These are phyloP conservation scores for Neobulgaria alba DNA, from an alignment of 2,329 filamentous ascomycete species.

Conservation along the genomic window DNA sequence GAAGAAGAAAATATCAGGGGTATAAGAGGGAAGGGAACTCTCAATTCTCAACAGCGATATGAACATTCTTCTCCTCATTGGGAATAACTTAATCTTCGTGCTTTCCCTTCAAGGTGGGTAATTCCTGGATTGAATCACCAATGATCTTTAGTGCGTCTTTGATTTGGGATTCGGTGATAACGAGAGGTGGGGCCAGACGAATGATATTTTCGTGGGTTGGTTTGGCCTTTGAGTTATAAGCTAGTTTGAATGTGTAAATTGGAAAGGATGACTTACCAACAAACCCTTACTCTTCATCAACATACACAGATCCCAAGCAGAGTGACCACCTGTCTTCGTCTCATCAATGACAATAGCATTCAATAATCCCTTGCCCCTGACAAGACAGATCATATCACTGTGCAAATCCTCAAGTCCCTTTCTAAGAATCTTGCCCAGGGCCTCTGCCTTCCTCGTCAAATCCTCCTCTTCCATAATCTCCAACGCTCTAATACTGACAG, in stretches of 20 bases:
- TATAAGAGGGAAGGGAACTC: too few relatives aligned
- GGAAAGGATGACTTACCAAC: conserved; percentile 52
- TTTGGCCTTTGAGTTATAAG: conserved; percentile 60
- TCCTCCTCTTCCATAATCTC: conserved; percentile 91
- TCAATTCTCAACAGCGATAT: conserved; percentile 32
- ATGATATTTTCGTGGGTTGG: conserved; percentile 99
- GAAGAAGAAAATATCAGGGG: too few relatives aligned
- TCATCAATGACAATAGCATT: conserved; percentile 98
- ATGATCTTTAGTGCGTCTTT: conserved; percentile 71
- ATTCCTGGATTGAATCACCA: conserved; percentile 68
- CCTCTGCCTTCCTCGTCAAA: conserved; percentile 74
- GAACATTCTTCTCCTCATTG: conserved; percentile 50
- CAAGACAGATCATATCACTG: conserved; percentile 68
- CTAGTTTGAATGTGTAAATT: neutral
- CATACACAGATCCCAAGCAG: conserved; percentile 94
- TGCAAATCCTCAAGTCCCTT: conserved; percentile 67
- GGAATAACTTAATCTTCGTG: conserved; percentile 48
- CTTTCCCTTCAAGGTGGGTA: conserved; percentile 58
- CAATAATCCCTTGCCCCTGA: conserved; percentile 87
- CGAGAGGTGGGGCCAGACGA: conserved; percentile 88
- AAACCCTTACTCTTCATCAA: conserved; percentile 92
- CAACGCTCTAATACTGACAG: conserved; percentile 88
- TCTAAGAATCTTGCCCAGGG: conserved; percentile 74
- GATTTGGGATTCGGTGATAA: conserved; percentile 86
- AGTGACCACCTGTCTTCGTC: conserved; percentile 71